phyloP scores from a whole-genome alignment of 1,139 yeast genomes.

The Kodamaea sp. region DNA sequence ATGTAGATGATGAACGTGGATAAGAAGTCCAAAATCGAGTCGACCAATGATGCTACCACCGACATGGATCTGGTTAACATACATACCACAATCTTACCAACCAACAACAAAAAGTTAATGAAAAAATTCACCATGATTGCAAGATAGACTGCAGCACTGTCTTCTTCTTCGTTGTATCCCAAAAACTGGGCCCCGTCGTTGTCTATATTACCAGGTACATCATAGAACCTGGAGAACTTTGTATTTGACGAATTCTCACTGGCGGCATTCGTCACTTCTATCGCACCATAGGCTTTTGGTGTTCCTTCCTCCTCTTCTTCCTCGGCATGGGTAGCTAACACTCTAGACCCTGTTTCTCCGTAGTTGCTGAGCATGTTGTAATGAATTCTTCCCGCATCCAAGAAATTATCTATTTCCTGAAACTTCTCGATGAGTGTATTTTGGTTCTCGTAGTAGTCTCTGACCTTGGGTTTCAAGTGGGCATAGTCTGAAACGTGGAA shows the following conservation, averaged over 20 bases:
- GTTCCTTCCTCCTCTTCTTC: conserved; percentile 16
- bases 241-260: conserved; percentile 15
- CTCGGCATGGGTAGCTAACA: conserved; percentile 24
- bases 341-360: conserved; percentile 36
- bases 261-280: conserved; percentile 7
- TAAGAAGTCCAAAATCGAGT: conserved; percentile 70
- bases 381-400: conserved; percentile 71
- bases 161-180: conserved; percentile 48
- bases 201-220: conserved; percentile 62
- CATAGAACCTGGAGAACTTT: conserved; percentile 35
- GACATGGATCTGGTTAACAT: conserved; percentile 69
- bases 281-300: neutral
- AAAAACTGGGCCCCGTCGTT: conserved; percentile 54
- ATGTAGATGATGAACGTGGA: conserved; percentile 73
- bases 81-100: conserved; percentile 66
- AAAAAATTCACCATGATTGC: conserved; percentile 69
- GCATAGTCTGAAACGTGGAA: conserved; percentile 24
- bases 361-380: conserved; percentile 64
- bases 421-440: conserved; percentile 61
- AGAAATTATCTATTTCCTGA: conserved; percentile 60
- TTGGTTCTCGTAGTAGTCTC: conserved; percentile 49
- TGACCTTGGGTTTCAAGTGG: conserved; percentile 23
- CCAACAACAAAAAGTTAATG: conserved; percentile 58
- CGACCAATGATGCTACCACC: conserved; percentile 75
- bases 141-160: conserved; percentile 45